Percentiles rank a stretch among this genome's conserved stretches.
Evolutionary conservation across 331 rosid genomes (phyloP).

Genomic region (Malus hybrid): DNA sequence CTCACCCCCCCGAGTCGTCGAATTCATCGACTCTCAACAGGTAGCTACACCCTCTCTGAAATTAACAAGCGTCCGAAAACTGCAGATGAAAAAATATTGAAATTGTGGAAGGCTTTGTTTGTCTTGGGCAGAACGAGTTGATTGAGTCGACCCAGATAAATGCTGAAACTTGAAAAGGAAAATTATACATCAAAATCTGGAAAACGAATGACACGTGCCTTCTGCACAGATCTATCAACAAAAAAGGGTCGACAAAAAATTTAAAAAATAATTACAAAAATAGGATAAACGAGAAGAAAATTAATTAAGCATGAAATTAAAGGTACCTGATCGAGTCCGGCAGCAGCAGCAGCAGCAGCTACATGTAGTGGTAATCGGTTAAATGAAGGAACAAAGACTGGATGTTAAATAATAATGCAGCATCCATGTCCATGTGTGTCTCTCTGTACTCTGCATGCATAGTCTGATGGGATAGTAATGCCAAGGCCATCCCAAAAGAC

Average conservation of each 20-base stretch:
- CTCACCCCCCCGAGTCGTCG: not conserved
- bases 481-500: not conserved
- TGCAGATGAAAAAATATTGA: not conserved
- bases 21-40: not conserved
- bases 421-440: not conserved
- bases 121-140: not conserved
- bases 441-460: constrained; percentile 13
- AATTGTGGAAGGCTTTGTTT: not conserved
- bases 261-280: not conserved
- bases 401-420: not conserved
- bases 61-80: not conserved
- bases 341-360: not conserved
- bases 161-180: not conserved
- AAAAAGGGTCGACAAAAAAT: too few relatives aligned
- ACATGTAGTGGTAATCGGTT: not conserved
- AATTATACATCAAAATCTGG: not conserved
- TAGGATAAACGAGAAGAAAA: not conserved
- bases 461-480: constrained; percentile 21
- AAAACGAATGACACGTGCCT: not conserved
- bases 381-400: not conserved
- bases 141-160: not conserved
- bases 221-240: not conserved
- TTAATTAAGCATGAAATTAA: too few relatives aligned
- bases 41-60: not conserved
- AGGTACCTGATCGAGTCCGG: not conserved